phyloP scores from a whole-genome alignment of 1,284 basidiomycete species.

The Chalciporus sp. region DNA sequence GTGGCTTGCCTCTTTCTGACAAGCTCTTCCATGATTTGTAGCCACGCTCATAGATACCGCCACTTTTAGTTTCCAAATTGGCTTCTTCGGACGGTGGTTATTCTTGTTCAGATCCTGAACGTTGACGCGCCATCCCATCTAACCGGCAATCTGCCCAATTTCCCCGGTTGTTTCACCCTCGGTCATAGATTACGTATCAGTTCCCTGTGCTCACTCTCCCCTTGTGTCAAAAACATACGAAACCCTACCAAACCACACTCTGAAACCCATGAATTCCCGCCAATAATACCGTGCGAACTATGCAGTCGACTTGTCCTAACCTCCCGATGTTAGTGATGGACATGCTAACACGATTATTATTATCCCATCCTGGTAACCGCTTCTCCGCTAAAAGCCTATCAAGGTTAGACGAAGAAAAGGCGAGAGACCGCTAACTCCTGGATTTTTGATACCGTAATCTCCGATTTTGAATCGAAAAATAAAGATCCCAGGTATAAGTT shows the following conservation, averaged over 20 bases:
- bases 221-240: background rate
- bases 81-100: slow-evolving; percentile 14
- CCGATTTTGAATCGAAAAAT: slow-evolving; percentile 25
- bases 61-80: slow-evolving; percentile 21
- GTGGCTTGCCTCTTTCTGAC: slow-evolving; percentile 23
- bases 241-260: background rate
- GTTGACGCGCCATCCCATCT: slow-evolving; percentile 13
- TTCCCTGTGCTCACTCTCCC: slow-evolving; percentile 15
- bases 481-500: slow-evolving; percentile 19
- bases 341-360: slow-evolving; percentile 18
- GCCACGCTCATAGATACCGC: slow-evolving; percentile 25
- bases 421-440: slow-evolving; percentile 32
- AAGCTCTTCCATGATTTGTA: slow-evolving; percentile 15
- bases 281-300: background rate
- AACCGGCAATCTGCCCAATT: slow-evolving; percentile 14
- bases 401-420: slow-evolving; percentile 23
- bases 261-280: background rate
- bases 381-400: slow-evolving; percentile 38
- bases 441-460: slow-evolving; percentile 36
- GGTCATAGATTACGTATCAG: slow-evolving; percentile 21
- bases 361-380: slow-evolving; percentile 17
- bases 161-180: slow-evolving; percentile 3
- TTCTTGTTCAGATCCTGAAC: slow-evolving; percentile 15
- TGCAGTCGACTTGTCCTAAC: background rate
- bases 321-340: background rate